Evolutionary conservation across 2,329 filamentous ascomycete genomes (phyloP), one percentile per base, ranked within the genome.

Genomic region (Claviceps cyperi): DNA sequence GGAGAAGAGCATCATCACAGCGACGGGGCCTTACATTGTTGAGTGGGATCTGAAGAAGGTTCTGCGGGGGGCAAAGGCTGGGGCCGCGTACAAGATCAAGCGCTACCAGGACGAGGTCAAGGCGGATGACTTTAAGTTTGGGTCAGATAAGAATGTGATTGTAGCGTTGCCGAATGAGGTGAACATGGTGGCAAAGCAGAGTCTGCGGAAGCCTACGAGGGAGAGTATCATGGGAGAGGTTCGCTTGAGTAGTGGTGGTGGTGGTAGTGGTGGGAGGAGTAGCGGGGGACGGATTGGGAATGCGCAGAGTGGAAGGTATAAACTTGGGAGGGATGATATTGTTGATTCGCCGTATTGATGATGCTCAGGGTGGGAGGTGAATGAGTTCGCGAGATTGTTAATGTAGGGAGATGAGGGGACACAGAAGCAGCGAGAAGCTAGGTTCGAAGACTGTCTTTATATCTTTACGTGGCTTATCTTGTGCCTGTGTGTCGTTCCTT

Each of bases 121-220:
- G 74, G 92, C 92, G 4, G 92, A 98, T 65, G 94, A 98, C 65
- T 98, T 98, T 80, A 89, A 92, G 60, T 98, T 89, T 61, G 91
- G 91, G 45, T 90, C 84, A 5, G 92, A 98, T 67, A 94, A 95
- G 78, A 96, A 96, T 60, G 88, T 98, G 59, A 95, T 98, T 60
- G 91, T 98, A 37, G 92, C 92, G 1, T 72, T 98, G 55, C 90
- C 92, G 2, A 95, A 98, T 63, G 90, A 97, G 66, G 92, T 98
- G 57, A 94, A 96, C 67, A 97, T 97, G 90, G 87, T 98, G 13
- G 84, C 83, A 44, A 90, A 91, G 67, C 78, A 84, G 58, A 83
- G 81, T 51, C 77, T 98, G 62, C 87, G 87, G 73, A 83, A 83
- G 61, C 89, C 91, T 1, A 97, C 92, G 1, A 75, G 92, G 38